Conservation (phyloP, 2,329 filamentous ascomycete genomes). For the Aspergillus sergii region DNA sequence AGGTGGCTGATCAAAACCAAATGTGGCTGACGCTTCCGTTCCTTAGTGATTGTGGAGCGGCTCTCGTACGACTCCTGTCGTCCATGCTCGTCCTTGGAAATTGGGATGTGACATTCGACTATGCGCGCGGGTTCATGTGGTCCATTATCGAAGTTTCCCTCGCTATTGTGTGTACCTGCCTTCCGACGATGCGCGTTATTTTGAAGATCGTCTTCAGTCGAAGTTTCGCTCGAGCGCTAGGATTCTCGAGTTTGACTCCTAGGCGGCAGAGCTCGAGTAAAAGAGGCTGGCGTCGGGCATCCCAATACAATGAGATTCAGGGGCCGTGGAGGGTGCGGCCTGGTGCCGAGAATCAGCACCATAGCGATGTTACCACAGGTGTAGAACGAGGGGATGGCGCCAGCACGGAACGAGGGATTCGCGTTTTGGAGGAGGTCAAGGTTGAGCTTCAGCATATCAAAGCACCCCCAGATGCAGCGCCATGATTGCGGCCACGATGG, state of each 20-base stretch:
- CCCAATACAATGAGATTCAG: not conserved
- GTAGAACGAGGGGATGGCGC: not conserved
- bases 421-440: slow-evolving; percentile 3
- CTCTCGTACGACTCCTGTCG: not conserved
- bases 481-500: not conserved
- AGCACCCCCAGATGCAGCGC: not conserved
- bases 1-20: not conserved
- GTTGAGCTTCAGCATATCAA: slow-evolving; percentile 1
- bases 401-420: not conserved
- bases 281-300: not conserved
- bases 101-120: slow-evolving; percentile 5
- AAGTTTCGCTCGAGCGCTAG: not conserved
- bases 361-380: not conserved
- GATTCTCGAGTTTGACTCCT: slow-evolving; percentile 1
- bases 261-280: not conserved
- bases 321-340: not conserved
- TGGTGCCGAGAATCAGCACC: not conserved
- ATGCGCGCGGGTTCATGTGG: slow-evolving; percentile 5
- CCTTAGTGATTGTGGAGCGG: not conserved
- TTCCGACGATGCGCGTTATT: slow-evolving; percentile 2
- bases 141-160: slow-evolving; percentile 7
- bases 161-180: slow-evolving; percentile 3
- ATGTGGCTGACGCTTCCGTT: not conserved
- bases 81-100: not conserved
- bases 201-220: not conserved